A percentile compares a stretch with the other conserved stretches of the same genome.
Evolutionary conservation across 139 green algal species (phyloP).

Genomic region (Pleodorina starrii): DNA sequence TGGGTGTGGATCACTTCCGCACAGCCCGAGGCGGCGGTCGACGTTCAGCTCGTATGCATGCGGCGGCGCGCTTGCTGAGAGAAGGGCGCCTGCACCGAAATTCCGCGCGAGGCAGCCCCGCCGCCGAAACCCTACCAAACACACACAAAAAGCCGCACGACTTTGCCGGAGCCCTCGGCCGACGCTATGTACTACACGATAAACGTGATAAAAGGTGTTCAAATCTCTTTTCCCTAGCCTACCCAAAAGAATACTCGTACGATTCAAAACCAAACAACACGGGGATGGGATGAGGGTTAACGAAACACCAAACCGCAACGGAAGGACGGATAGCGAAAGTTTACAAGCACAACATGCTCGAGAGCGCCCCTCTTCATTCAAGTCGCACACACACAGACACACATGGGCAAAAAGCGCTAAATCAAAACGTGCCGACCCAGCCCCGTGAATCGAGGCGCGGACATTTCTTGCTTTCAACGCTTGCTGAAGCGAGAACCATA

Average conservation of each 20-base stretch:
- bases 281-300: conserved; percentile 33
- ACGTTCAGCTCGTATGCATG: too few relatives aligned
- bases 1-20: too few relatives aligned
- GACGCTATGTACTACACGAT: conserved; percentile 35
- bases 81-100: not conserved
- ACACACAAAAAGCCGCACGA: too few relatives aligned
- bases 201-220: too few relatives aligned
- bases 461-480: conserved; percentile 27
- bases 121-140: not conserved
- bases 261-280: conserved; percentile 25
- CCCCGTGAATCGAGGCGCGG: conserved; percentile 14
- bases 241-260: conserved; percentile 10
- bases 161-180: too few relatives aligned
- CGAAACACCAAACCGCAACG: conserved; percentile 21
- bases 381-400: not conserved
- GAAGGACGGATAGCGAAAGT: conserved; percentile 4
- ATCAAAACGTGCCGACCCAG: conserved; percentile 27
- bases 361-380: not conserved
- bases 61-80: not conserved
- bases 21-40: too few relatives aligned
- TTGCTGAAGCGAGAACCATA: conserved; percentile 34
- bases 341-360: conserved; percentile 21
- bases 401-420: conserved; percentile 36
- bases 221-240: not conserved
- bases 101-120: not conserved